Conservation (phyloP, 345 rosid species). For the Viola odorata region DNA sequence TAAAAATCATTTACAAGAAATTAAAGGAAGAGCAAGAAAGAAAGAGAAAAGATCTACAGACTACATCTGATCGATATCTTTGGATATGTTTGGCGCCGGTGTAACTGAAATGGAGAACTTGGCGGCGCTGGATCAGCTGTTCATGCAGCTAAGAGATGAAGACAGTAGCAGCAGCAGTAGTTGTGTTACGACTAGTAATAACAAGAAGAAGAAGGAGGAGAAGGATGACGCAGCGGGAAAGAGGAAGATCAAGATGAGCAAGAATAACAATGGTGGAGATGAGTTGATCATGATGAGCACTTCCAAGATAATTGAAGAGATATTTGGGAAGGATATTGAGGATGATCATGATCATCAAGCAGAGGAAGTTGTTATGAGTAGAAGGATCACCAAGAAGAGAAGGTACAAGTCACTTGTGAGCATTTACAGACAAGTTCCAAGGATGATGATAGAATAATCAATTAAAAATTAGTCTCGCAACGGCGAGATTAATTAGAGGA, state of each 20-base stretch:
- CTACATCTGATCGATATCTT: too few relatives aligned
- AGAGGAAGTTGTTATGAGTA: too few relatives aligned
- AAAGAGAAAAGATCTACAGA: too few relatives aligned
- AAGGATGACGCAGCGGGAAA: too few relatives aligned
- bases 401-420: conserved; percentile 28
- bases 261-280: neutral
- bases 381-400: conserved; percentile 24
- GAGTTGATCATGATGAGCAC: conserved; percentile 9
- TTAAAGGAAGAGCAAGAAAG: too few relatives aligned
- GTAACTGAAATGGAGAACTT: too few relatives aligned
- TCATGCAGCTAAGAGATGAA: conserved; percentile 41
- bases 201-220: neutral
- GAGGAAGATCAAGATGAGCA: neutral
- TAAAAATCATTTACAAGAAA: too few relatives aligned
- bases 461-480: conserved; percentile 2
- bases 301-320: conserved; percentile 31
- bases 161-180: conserved; percentile 13
- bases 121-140: conserved; percentile 37
- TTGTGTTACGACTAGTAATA: too few relatives aligned
- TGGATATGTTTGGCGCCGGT: too few relatives aligned
- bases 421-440: conserved; percentile 20
- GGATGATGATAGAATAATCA: neutral
- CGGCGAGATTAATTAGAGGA: neutral
- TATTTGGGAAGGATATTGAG: conserved; percentile 33
- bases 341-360: neutral